Evolutionary conservation across 139 green algal genomes (phyloP).

Genomic region (Diplosphaera chodatii): DNA sequence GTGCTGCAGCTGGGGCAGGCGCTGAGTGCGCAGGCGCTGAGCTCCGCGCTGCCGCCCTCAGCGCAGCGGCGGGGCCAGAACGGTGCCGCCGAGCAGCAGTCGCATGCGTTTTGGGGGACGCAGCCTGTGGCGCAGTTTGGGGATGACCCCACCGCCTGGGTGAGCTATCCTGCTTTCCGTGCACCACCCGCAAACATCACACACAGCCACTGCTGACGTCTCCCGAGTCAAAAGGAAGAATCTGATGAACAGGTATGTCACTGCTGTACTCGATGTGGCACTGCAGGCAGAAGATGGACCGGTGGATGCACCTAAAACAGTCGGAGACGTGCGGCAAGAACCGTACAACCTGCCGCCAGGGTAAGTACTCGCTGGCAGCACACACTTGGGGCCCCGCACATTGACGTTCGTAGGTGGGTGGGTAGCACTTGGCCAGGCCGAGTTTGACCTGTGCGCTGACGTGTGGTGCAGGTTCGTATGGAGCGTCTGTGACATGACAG

Average conservation of each 20-base stretch:
- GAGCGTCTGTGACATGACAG: conserved; percentile 77
- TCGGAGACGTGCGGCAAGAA: conserved; percentile 71
- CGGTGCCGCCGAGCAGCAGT: neutral
- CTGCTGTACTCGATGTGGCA: conserved; percentile 2
- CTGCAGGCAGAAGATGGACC: conserved; percentile 55
- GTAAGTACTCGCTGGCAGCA: conserved; percentile 25
- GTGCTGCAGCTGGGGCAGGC: neutral
- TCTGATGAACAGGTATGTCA: too few relatives aligned
- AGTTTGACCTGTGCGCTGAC: neutral
- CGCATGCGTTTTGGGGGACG: conserved; percentile 88
- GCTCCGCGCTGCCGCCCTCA: too few relatives aligned
- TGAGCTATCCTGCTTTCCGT: too few relatives aligned
- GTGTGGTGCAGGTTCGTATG: conserved; percentile 73
- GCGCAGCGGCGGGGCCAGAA: neutral
- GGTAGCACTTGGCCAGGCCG: neutral
- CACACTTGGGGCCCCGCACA: too few relatives aligned
- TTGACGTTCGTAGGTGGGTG: too few relatives aligned
- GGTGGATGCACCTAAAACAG: conserved; percentile 77
- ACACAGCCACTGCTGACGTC: too few relatives aligned
- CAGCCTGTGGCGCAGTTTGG: conserved; percentile 89
- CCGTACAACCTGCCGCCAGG: conserved; percentile 72
- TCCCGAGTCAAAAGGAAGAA: too few relatives aligned
- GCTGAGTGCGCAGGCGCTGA: neutral
- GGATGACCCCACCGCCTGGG: conserved; percentile 24
- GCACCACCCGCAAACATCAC: too few relatives aligned